A percentile compares a stretch with the other conserved stretches of the same genome.
These are phyloP conservation scores for Calonectria leucothoes DNA, from an alignment of 2,329 filamentous ascomycete genomes.

Conservation along the genomic window DNA sequence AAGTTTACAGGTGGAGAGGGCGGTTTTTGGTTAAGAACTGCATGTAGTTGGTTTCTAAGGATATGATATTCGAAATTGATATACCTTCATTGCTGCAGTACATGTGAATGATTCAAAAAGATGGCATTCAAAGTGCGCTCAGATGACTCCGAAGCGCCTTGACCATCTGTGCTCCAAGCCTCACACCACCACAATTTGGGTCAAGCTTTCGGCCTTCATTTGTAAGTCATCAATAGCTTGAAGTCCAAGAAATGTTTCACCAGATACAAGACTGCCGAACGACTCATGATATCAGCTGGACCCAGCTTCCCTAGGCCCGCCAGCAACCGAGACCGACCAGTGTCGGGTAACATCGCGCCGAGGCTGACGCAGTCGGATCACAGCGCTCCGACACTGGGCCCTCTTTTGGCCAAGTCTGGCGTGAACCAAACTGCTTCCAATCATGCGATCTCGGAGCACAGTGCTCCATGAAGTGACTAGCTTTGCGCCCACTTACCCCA, in stretches of 20 bases:
- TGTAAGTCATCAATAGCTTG: no score
- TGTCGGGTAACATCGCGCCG: conserved; percentile 5
- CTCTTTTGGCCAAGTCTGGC: neutral
- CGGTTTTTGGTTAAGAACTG: no score
- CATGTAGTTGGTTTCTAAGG: no score
- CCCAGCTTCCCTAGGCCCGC: neutral
- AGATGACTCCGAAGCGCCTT: no score
- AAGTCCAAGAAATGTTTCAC: neutral
- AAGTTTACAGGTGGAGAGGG: no score
- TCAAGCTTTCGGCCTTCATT: neutral
- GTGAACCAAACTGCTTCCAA: neutral
- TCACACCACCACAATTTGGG: neutral
- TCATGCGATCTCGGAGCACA: conserved; percentile 21
- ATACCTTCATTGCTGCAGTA: no score
- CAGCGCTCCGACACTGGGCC: conserved; percentile 4
- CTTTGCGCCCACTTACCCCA: neutral
- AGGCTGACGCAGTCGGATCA: neutral
- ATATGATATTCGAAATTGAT: no score
- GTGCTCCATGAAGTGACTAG: neutral
- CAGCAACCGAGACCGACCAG: neutral
- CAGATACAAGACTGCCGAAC: neutral
- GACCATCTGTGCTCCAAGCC: neutral
- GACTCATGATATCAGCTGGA: neutral
- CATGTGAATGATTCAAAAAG: no score
- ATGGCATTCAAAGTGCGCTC: no score